Percentiles rank a stretch among this genome's conserved stretches.
Evolutionary conservation across 2,329 filamentous ascomycete species (phyloP).

Genomic region (Colletotrichum karsti): DNA sequence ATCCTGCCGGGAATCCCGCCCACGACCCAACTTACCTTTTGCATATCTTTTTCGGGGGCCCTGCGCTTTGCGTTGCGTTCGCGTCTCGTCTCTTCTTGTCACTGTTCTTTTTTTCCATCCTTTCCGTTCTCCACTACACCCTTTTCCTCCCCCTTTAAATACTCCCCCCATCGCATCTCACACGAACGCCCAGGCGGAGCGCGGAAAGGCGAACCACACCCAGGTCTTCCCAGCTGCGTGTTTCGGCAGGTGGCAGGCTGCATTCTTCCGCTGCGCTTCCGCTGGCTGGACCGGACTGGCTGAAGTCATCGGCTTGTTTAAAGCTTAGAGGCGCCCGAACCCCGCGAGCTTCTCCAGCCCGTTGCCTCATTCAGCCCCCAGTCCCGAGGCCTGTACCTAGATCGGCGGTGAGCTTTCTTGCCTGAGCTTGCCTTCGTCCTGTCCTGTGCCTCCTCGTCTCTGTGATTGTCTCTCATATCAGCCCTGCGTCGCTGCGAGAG

Average conservation of each 20-base stretch:
- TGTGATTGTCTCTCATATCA: slow-evolving; percentile 16
- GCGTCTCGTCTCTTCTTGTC: neutral
- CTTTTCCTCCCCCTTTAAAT: neutral
- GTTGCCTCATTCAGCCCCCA: slow-evolving; percentile 24
- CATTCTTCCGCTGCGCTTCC: slow-evolving; percentile 17
- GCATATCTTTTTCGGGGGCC: neutral
- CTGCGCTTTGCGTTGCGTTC: neutral
- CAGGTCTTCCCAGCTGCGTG: slow-evolving; percentile 6
- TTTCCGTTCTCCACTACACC: slow-evolving; percentile 2
- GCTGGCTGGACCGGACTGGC: too few species aligned
- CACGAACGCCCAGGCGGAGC: slow-evolving; percentile 16
- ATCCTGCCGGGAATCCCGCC: slow-evolving; percentile 25
- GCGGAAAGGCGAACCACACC: slow-evolving; percentile 6
- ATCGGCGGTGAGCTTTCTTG: slow-evolving; percentile 27
- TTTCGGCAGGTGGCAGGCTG: slow-evolving; percentile 22
- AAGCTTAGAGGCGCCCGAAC: slow-evolving; percentile 20
- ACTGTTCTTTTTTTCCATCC: neutral
- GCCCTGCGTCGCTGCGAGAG: slow-evolving; percentile 16
- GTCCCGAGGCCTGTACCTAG: slow-evolving; percentile 8
- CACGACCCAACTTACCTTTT: neutral
- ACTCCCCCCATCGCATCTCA: neutral
- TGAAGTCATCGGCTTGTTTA: slow-evolving; percentile 4
- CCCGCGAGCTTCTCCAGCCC: slow-evolving; percentile 13
- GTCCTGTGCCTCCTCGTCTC: neutral
- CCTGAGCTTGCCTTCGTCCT: neutral